Conservation (phyloP, 169 alveolate genomes). For the Plasmodium billcollinsi region DNA sequence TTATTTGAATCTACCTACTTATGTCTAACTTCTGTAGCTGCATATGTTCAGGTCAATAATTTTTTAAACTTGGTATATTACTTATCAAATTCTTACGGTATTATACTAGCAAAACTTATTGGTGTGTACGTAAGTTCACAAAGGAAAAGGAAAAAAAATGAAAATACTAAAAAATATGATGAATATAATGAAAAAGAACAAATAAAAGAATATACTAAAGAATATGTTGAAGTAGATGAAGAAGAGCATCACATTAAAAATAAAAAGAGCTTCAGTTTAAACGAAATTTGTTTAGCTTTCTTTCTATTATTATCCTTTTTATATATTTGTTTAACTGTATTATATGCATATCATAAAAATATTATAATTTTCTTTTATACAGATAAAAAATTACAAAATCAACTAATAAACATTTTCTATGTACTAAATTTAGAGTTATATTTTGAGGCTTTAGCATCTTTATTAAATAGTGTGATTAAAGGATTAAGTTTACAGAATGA, state of each 20-base stretch:
- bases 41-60: conserved; percentile 19
- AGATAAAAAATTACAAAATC: neutral
- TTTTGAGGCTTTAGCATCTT: conserved; percentile 16
- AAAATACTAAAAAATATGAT: too few species aligned
- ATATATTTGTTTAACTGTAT: neutral
- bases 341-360: conserved; percentile 13
- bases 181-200: too few species aligned
- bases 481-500: conserved; percentile 40
- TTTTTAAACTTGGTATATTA: conserved; percentile 15
- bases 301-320: conserved; percentile 4
- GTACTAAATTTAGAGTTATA: conserved; percentile 2
- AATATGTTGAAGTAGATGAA: too few species aligned
- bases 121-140: conserved; percentile 15
- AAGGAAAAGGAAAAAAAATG: neutral
- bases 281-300: conserved; percentile 15
- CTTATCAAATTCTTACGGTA: conserved; percentile 47
- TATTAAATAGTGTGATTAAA: conserved; percentile 39
- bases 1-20: conserved; percentile 42
- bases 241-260: too few species aligned
- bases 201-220: too few species aligned
- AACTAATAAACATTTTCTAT: neutral
- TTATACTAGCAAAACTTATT: conserved; percentile 11
- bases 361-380: conserved; percentile 25
- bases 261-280: neutral
- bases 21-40: conserved; percentile 24